A percentile compares a stretch with the other conserved stretches of the same genome.
Conservation (phyloP, 2,329 filamentous ascomycete genomes). For the Tolypocladium nubicola region DNA sequence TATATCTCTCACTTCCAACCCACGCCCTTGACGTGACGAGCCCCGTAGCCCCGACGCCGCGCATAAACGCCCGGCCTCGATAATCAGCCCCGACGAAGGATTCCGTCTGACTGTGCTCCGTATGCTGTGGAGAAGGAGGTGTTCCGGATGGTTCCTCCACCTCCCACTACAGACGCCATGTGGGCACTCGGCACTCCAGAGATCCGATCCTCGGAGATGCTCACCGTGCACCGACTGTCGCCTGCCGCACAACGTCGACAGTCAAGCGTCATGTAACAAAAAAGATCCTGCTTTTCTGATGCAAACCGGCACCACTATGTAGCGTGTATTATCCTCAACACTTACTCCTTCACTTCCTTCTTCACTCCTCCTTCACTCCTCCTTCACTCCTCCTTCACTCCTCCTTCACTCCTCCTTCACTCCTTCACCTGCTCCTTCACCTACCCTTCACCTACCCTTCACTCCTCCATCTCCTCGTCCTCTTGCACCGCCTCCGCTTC, state of each 20-base stretch:
- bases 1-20: neutral
- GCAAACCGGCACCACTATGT: conserved; percentile 4
- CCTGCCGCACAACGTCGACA: too few relatives aligned
- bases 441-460: neutral
- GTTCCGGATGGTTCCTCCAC: too few relatives aligned
- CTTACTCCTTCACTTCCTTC: neutral
- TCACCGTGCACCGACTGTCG: neutral
- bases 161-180: too few relatives aligned
- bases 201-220: neutral
- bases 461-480: conserved; percentile 18
- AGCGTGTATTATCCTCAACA: neutral
- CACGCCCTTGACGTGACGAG: neutral
- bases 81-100: neutral
- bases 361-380: too few relatives aligned
- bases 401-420: too few relatives aligned
- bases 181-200: neutral
- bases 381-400: too few relatives aligned
- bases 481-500: conserved; percentile 22
- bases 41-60: too few relatives aligned
- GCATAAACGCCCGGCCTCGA: too few relatives aligned
- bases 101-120: neutral
- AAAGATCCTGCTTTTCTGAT: neutral
- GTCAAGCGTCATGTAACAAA: neutral
- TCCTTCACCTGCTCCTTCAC: too few relatives aligned
- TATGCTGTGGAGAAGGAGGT: neutral